Conservation (phyloP, 352 stramenopile species). For the Phytopythium helicoides region DNA sequence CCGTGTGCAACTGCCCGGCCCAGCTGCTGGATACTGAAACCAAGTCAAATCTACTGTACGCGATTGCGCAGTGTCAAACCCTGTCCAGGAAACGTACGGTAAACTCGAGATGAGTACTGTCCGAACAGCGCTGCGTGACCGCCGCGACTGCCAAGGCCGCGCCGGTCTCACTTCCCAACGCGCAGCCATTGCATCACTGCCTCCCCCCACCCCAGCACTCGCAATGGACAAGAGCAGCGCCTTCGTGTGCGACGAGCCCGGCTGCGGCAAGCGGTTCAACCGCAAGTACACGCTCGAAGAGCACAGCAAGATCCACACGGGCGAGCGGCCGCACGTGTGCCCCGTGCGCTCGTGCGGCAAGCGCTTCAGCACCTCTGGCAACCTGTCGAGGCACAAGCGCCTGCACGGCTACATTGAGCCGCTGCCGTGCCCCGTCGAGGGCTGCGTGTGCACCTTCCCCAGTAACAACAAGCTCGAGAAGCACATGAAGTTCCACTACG, state of each 20-base stretch:
- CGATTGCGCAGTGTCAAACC: too few relatives aligned
- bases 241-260: conserved; percentile 17
- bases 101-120: neutral
- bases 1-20: neutral
- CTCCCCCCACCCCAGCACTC: neutral
- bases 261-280: conserved; percentile 20
- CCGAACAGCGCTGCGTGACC: neutral
- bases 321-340: conserved; percentile 31
- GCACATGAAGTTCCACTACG: conserved; percentile 37
- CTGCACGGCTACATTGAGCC: conserved; percentile 28
- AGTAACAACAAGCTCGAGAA: conserved; percentile 23
- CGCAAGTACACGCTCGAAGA: conserved; percentile 36
- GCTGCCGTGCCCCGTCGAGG: conserved; percentile 11
- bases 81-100: too few relatives aligned
- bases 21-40: neutral
- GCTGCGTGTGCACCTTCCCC: conserved; percentile 18
- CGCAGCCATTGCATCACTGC: neutral
- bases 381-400: conserved; percentile 34
- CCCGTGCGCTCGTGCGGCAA: conserved; percentile 24
- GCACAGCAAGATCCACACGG: conserved; percentile 37
- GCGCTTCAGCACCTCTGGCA: conserved; percentile 43
- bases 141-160: neutral
- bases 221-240: neutral
- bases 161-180: neutral
- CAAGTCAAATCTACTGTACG: neutral